Conservation (phyloP, 768 basidiomycete species). For the Pulveroboletus sp. region DNA sequence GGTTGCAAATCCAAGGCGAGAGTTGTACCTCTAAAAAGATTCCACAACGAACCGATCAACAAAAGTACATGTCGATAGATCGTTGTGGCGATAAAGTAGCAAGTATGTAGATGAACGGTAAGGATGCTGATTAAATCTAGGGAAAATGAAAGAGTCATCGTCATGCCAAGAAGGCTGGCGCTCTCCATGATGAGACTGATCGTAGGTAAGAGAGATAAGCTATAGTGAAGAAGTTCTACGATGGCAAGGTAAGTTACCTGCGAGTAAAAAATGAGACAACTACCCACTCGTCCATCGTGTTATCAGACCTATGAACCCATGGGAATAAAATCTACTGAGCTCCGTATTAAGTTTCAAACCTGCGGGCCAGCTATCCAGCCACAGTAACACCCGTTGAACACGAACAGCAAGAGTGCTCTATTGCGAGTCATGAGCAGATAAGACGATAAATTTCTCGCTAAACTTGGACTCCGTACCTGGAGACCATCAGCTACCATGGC, state of each 20-base stretch:
- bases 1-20: not conserved
- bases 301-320: constrained; percentile 61
- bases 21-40: constrained; percentile 76
- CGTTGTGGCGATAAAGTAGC: constrained; percentile 56
- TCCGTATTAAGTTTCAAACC: constrained; percentile 96
- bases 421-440: not conserved
- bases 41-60: constrained; percentile 69
- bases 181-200: constrained; percentile 33
- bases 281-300: constrained; percentile 68
- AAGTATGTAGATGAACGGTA: constrained; percentile 68
- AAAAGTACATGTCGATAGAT: constrained; percentile 60
- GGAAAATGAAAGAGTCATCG: constrained; percentile 60
- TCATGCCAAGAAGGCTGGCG: constrained; percentile 44
- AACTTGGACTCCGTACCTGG: constrained; percentile 34
- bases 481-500: constrained; percentile 31
- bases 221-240: constrained; percentile 19
- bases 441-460: not conserved
- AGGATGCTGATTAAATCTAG: constrained; percentile 63
- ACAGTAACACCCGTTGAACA: constrained; percentile 53
- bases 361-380: constrained; percentile 95
- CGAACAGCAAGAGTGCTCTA: constrained; percentile 28
- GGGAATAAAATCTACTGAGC: constrained; percentile 80
- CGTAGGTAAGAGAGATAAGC: constrained; percentile 19
- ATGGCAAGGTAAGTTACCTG: constrained; percentile 2
- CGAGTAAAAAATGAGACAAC: not conserved